phyloP scores from a whole-genome alignment of 495 filamentous ascomycete species.

The Margaritispora aquatica region DNA sequence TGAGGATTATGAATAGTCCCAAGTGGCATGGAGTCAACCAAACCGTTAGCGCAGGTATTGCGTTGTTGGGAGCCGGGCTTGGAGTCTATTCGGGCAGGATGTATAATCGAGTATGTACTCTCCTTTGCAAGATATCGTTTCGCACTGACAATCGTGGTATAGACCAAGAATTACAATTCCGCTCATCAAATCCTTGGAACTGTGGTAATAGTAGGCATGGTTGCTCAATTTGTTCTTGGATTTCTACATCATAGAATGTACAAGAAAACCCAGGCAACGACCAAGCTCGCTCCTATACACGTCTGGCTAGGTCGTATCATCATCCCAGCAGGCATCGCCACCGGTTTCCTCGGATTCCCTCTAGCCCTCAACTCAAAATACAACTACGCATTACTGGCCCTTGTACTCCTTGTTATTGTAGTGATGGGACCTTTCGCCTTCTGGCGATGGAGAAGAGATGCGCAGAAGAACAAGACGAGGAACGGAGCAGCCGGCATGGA shows the following conservation, averaged over 20 bases:
- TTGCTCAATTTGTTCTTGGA: constrained; percentile 43
- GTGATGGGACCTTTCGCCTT: constrained; percentile 5
- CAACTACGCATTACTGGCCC: constrained; percentile 29
- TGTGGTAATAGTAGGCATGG: constrained; percentile 38
- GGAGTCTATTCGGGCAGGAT: constrained; percentile 42
- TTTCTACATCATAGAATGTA: constrained; percentile 42
- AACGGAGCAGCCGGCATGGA: not conserved
- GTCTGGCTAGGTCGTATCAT: constrained; percentile 46
- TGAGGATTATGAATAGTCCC: constrained; percentile 39
- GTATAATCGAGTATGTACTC: constrained; percentile 43
- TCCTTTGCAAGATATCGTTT: too few species aligned
- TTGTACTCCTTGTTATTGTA: constrained; percentile 26
- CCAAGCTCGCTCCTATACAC: constrained; percentile 39
- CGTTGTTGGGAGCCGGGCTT: constrained; percentile 39
- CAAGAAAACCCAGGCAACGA: constrained; percentile 35
- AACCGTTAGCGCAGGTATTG: constrained; percentile 34
- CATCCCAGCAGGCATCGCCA: constrained; percentile 41
- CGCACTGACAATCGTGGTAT: constrained; percentile 1
- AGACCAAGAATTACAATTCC: constrained; percentile 45
- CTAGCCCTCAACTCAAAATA: constrained; percentile 31
- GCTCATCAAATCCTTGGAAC: constrained; percentile 56
- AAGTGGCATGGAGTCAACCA: constrained; percentile 45
- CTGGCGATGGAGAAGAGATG: not conserved
- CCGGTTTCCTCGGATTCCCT: constrained; percentile 42
- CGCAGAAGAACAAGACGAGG: not conserved